Conservation (phyloP, 1,284 basidiomycete genomes). For the Cystobasidium sp. region DNA sequence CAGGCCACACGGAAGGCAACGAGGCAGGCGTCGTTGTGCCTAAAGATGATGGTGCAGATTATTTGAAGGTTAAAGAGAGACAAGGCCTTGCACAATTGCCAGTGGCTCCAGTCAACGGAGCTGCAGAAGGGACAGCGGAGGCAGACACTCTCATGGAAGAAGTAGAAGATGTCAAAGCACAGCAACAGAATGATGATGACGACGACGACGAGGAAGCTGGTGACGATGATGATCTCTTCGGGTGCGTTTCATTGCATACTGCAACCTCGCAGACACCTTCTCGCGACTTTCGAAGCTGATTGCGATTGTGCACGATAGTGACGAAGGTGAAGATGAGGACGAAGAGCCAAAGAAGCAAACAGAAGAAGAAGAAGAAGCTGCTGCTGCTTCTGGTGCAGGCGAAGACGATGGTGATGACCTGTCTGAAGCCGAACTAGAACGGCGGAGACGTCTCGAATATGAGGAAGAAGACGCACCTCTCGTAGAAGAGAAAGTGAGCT, state of each 20-base stretch:
- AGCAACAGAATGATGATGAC: slow-evolving; percentile 5
- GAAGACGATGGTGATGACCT: slow-evolving; percentile 65
- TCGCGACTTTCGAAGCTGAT: slow-evolving; percentile 3
- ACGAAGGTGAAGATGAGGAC: slow-evolving; percentile 37
- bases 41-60: slow-evolving; percentile 24
- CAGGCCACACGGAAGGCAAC: slow-evolving; percentile 15
- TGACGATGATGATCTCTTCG: slow-evolving; percentile 37
- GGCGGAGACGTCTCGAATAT: slow-evolving; percentile 74
- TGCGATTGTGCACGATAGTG: not conserved
- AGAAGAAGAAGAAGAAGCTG: not conserved
- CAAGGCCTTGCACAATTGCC: slow-evolving; percentile 23
- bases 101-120: slow-evolving; percentile 24
- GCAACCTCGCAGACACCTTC: not conserved
- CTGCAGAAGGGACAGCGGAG: slow-evolving; percentile 11
- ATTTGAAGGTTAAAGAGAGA: slow-evolving; percentile 2
- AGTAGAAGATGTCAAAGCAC: slow-evolving; percentile 27
- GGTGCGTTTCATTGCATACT: slow-evolving; percentile 14
- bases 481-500: slow-evolving; percentile 63
- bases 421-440: slow-evolving; percentile 70
- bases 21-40: slow-evolving; percentile 21
- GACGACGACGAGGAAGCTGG: slow-evolving; percentile 10
- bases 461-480: slow-evolving; percentile 71
- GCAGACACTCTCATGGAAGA: slow-evolving; percentile 28
- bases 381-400: not conserved
- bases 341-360: slow-evolving; percentile 8